Conservation (phyloP, 2,329 filamentous ascomycete genomes). For the Colletotrichum sp. region DNA sequence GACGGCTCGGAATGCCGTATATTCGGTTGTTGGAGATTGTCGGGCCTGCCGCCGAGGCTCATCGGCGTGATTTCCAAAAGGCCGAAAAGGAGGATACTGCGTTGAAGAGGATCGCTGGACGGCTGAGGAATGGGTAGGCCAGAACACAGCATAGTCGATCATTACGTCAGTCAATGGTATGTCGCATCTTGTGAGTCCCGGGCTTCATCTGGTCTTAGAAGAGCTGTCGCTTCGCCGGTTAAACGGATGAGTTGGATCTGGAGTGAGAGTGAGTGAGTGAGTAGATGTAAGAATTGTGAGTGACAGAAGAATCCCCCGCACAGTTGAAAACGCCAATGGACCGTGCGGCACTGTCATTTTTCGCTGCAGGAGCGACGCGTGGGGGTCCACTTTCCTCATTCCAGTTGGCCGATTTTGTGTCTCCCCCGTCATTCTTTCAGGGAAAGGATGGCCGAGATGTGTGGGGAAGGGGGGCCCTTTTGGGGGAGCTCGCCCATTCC, state of each 20-base stretch:
- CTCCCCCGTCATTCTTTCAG: background rate
- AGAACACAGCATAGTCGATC: too few species aligned
- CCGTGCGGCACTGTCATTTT: background rate
- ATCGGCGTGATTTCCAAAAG: background rate
- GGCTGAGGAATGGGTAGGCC: background rate
- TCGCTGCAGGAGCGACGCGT: background rate
- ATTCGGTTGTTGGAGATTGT: background rate
- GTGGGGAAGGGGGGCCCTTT: slow-evolving; percentile 4
- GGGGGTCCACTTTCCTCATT: background rate
- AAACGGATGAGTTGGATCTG: background rate
- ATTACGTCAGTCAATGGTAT: too few species aligned
- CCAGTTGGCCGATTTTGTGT: background rate
- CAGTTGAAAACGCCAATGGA: background rate
- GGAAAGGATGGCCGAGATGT: background rate
- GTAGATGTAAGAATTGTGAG: background rate
- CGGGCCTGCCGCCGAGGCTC: background rate
- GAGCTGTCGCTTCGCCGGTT: background rate
- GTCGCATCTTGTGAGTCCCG: too few species aligned
- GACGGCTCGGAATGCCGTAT: background rate
- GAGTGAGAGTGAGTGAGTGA: background rate
- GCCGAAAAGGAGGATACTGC: background rate
- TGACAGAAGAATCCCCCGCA: background rate
- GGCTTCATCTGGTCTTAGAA: background rate
- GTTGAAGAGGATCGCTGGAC: background rate
- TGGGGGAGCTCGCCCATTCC: background rate